Evolutionary conservation across 2,329 filamentous ascomycete genomes (phyloP), one percentile per base, ranked within the genome.

Genomic region (Ophiostoma tasmaniense): DNA sequence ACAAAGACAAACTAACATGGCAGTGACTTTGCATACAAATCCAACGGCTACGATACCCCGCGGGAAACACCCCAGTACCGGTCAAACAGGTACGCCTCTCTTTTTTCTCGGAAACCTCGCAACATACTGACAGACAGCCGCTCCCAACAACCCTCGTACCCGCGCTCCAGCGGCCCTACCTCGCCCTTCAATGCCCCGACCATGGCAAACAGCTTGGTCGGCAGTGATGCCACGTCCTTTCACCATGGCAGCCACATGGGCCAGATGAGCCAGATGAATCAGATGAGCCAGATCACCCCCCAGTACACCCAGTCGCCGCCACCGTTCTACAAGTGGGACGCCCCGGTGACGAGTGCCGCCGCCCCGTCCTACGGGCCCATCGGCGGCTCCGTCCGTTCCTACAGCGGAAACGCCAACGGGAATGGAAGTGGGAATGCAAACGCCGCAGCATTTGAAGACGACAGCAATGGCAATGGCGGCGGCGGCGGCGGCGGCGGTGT

Each of bases 81-180:
- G 52, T 70, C 73, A 59, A 71, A 76, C 28, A 78, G 76, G 76
- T 78, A 77, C 75, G 76, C 42, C 25, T 13, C 25, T 50, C 22
- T 3, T 11, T 5, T 33, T 50, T n/a, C 10, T 62, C 37, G 13
- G 37, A 13, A 13, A 11, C 37, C n/a, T n/a, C n/a, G n/a, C n/a
- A n/a, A n/a, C 11, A 14, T 45, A 45, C 61, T 68, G 68, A 69
- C 66, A 45, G 64, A 17, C 25, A 71, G 71, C 71, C 71, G 71
- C 71, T n/a, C 71, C 70, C 73, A 73, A 80, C 84, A 82, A 76
- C 77, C 78, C 76, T 77, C 78, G 70, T 82, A 83, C 73, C 75
- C 79, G 64, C 73, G 76, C 73, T 76, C 76, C 69, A 75, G 75
- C 71, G 75, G 77, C 68, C 71, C 75, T 1, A n/a, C 67, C 1